A percentile compares a stretch with the other conserved stretches of the same genome.
These are phyloP conservation scores for Pichia sp. DNA, from an alignment of 1,139 yeast species.

Conservation along the genomic window DNA sequence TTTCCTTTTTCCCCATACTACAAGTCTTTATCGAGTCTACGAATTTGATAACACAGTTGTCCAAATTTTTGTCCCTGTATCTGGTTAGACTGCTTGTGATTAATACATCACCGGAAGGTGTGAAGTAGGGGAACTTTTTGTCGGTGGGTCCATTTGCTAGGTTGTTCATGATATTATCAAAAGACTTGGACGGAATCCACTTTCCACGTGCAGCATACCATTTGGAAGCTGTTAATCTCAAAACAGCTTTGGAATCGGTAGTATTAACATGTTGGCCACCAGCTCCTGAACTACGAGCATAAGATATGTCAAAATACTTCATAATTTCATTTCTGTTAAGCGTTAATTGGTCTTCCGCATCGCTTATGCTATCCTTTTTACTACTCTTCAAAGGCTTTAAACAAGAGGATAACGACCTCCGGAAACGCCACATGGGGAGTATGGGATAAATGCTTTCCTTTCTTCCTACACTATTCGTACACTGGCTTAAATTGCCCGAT, in stretches of 20 bases:
- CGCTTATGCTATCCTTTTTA: background rate
- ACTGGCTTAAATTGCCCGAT: no score
- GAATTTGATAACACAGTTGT: slow-evolving; percentile 21
- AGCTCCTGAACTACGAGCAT: slow-evolving; percentile 78
- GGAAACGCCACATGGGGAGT: no score
- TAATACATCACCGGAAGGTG: slow-evolving; percentile 19
- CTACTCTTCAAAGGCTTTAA: background rate
- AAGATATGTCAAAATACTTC: slow-evolving; percentile 32
- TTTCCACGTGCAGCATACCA: slow-evolving; percentile 38
- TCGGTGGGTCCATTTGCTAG: slow-evolving; percentile 12
- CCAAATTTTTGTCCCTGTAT: slow-evolving; percentile 23
- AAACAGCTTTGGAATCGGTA: slow-evolving; percentile 69
- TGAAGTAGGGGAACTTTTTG: slow-evolving; percentile 20
- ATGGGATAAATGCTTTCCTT: no score
- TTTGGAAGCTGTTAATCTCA: slow-evolving; percentile 38
- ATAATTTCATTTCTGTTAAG: slow-evolving; percentile 5
- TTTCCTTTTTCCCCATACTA: slow-evolving; percentile 12
- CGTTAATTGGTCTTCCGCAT: background rate
- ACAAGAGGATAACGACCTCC: background rate
- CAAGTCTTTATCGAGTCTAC: slow-evolving; percentile 17
- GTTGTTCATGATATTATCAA: slow-evolving; percentile 33
- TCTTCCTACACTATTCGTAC: no score
- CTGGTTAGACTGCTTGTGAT: slow-evolving; percentile 14
- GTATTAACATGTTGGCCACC: slow-evolving; percentile 96
- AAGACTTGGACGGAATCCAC: slow-evolving; percentile 59